Conservation (phyloP, 306 rosid genomes). For the Spatholobus suberectus region DNA sequence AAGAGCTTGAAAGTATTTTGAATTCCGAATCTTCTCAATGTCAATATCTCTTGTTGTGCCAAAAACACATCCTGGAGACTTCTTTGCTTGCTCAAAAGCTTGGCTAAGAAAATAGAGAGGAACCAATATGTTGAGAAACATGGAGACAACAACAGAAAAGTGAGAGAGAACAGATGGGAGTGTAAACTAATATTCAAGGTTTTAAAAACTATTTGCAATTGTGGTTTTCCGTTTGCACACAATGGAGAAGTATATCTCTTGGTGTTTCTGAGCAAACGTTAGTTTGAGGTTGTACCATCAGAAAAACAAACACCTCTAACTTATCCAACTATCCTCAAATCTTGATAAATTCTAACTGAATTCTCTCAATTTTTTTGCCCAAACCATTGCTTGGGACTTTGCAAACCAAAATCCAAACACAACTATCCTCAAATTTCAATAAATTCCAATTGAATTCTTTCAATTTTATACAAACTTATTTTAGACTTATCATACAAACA, state of each 20-base stretch:
- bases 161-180: not conserved
- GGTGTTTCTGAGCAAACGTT: not conserved
- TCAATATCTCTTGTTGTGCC: conserved; percentile 66
- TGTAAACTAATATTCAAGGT: not conserved
- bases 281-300: not conserved
- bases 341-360: not conserved
- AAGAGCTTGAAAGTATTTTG: conserved; percentile 74
- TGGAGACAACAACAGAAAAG: not conserved
- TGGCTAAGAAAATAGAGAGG: conserved; percentile 46
- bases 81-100: conserved; percentile 88
- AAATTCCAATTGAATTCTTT: not conserved
- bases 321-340: not conserved
- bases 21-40: conserved; percentile 71
- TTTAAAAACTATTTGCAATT: not conserved
- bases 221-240: not conserved
- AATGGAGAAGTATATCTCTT: not conserved
- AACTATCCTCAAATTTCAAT: not conserved
- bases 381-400: not conserved
- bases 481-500: not conserved
- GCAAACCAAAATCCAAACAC: not conserved
- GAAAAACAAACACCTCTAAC: not conserved
- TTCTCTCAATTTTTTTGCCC: not conserved
- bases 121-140: conserved; percentile 25
- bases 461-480: not conserved
- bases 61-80: conserved; percentile 64